A percentile compares a stretch with the other conserved stretches of the same genome.
Conservation (phyloP, 1,284 basidiomycete genomes). For the Ceratobasidium theobromae region DNA sequence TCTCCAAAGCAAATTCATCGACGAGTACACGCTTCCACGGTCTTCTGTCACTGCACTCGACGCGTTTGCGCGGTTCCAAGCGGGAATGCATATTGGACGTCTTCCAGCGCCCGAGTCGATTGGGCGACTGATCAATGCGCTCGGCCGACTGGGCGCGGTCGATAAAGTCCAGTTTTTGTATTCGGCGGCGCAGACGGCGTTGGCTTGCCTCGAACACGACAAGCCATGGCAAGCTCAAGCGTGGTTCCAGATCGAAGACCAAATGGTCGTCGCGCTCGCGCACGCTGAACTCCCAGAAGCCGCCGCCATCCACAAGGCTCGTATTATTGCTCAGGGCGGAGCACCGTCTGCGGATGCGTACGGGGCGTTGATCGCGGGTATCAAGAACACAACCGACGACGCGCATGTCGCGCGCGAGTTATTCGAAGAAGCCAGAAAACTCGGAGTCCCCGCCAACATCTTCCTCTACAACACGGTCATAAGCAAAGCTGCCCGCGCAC, state of each 20-base stretch:
- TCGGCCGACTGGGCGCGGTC: constrained; percentile 65
- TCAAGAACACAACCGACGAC: constrained; percentile 93
- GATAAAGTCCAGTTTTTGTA: constrained; percentile 69
- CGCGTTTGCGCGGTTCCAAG: constrained; percentile 44
- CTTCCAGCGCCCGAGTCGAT: constrained; percentile 59
- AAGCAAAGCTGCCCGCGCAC: constrained; percentile 87
- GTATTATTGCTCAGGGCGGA: constrained; percentile 76
- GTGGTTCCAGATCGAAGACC: constrained; percentile 83
- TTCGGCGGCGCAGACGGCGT: constrained; percentile 63
- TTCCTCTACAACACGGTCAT: constrained; percentile 97
- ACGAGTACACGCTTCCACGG: constrained; percentile 29
- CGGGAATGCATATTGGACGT: constrained; percentile 45
- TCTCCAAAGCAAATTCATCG: constrained; percentile 32
- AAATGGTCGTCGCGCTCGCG: constrained; percentile 83
- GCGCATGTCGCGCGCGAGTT: constrained; percentile 81
- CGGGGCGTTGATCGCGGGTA: constrained; percentile 81
- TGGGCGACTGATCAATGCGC: constrained; percentile 63
- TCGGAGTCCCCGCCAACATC: constrained; percentile 73
- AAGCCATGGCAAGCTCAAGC: constrained; percentile 56
- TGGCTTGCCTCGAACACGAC: constrained; percentile 51
- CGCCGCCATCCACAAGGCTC: constrained; percentile 77
- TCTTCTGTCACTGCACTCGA: constrained; percentile 29
- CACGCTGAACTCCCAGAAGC: constrained; percentile 77
- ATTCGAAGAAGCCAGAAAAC: constrained; percentile 75
- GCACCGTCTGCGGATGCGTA: constrained; percentile 86